Evolutionary conservation across 1,139 yeast species (phyloP).

Genomic region (Saccharomyces hybrid): DNA sequence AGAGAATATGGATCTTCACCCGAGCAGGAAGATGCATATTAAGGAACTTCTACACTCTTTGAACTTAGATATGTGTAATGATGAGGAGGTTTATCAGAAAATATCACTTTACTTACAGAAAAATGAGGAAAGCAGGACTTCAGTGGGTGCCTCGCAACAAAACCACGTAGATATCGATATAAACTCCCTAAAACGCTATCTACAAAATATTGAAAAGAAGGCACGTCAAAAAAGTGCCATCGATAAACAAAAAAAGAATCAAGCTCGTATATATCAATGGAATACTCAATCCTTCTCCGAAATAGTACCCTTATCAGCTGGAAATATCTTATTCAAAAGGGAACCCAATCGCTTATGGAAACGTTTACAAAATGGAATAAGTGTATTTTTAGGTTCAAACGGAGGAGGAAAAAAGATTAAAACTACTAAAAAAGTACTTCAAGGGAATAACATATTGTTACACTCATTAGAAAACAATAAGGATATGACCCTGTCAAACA

Average conservation of each 20-base stretch:
- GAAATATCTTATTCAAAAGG: constrained; percentile 5
- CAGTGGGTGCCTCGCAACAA: not conserved
- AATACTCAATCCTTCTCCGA: constrained; percentile 4
- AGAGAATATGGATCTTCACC: not conserved
- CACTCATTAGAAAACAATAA: constrained; percentile 12
- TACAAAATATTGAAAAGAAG: constrained; percentile 14
- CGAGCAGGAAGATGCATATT: not conserved
- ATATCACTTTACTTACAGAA: not conserved
- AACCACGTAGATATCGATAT: constrained; percentile 9
- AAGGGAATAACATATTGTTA: constrained; percentile 8
- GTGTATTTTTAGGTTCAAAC: not conserved
- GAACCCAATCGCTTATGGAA: not conserved
- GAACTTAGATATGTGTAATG: not conserved
- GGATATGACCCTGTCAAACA: constrained; percentile 6
- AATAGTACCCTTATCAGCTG: constrained; percentile 7
- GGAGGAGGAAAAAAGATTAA: not conserved
- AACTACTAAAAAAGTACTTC: constrained; percentile 3
- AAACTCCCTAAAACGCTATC: constrained; percentile 12
- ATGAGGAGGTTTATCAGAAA: not conserved
- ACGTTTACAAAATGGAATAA: not conserved
- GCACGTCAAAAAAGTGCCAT: constrained; percentile 14
- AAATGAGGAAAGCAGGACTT: not conserved
- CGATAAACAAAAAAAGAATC: constrained; percentile 12
- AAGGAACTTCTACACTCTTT: not conserved
- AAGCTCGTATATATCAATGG: constrained; percentile 16